Conservation (phyloP, 129 eudicot genomes). For the Heracleum sosnowskyi region DNA sequence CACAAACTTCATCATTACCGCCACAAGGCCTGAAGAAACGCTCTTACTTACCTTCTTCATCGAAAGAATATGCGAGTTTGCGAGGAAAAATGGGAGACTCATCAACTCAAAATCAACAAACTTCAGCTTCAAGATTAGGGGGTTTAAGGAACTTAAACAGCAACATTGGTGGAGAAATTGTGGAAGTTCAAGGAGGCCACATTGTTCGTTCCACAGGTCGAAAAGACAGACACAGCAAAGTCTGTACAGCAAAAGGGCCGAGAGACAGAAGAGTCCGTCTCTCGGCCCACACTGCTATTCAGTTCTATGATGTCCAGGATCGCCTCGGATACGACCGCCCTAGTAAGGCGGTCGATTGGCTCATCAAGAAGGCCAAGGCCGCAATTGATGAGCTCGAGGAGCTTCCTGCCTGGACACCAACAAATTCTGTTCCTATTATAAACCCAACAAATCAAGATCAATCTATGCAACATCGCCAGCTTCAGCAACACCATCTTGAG, state of each 20-base stretch:
- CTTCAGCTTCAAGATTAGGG: slow-evolving; percentile 41
- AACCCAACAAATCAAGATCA: slow-evolving; percentile 21
- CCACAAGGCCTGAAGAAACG: slow-evolving; percentile 35
- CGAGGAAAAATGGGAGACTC: slow-evolving; percentile 51
- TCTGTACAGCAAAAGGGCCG: slow-evolving; percentile 81
- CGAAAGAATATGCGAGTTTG: slow-evolving; percentile 47
- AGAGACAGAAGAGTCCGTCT: slow-evolving; percentile 79
- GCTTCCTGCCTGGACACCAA: slow-evolving; percentile 86
- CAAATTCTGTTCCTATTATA: slow-evolving; percentile 11
- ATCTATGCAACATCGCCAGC: slow-evolving; percentile 16
- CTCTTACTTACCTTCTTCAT: slow-evolving; percentile 33
- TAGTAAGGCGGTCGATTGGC: slow-evolving; percentile 90
- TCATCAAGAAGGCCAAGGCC: slow-evolving; percentile 66
- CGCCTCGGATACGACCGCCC: slow-evolving; percentile 85
- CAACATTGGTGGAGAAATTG: slow-evolving; percentile 38
- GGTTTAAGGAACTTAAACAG: slow-evolving; percentile 25
- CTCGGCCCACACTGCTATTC: slow-evolving; percentile 87
- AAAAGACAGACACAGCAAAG: slow-evolving; percentile 85
- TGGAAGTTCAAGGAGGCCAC: slow-evolving; percentile 86
- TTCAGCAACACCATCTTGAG: slow-evolving; percentile 9
- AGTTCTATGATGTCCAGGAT: slow-evolving; percentile 87
- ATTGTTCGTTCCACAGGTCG: slow-evolving; percentile 76
- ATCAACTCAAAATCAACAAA: slow-evolving; percentile 21
- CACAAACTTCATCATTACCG: slow-evolving; percentile 9
- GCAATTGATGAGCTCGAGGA: slow-evolving; percentile 83